A percentile compares a stretch with the other conserved stretches of the same genome.
phyloP scores from a whole-genome alignment of 2,329 filamentous ascomycete genomes.

The Penicillium sclerotiorum region DNA sequence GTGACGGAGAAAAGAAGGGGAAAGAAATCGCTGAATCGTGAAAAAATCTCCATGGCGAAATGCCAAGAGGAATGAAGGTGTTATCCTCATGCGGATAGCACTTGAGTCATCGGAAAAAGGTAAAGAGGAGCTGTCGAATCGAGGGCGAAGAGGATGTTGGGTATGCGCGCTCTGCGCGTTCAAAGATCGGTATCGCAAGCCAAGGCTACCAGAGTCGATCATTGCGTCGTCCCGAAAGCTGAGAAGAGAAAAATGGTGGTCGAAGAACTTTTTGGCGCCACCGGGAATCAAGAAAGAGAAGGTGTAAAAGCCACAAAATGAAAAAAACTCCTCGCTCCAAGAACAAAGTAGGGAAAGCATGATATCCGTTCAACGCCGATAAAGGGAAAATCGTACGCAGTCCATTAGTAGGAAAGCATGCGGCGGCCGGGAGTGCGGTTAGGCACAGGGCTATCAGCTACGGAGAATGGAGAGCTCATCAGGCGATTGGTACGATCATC shows the following conservation, averaged over 20 bases:
- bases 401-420: conserved; percentile 46
- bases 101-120: conserved; percentile 4
- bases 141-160: background rate
- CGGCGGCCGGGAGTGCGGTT: conserved; percentile 43
- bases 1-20: background rate
- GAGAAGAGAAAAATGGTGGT: conserved; percentile 20
- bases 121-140: conserved; percentile 4
- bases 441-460: conserved; percentile 37
- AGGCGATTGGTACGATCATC: conserved; percentile 32
- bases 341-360: conserved; percentile 20
- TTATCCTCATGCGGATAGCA: conserved; percentile 15
- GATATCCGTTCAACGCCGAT: conserved; percentile 18
- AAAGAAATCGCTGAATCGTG: conserved; percentile 16
- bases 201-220: conserved; percentile 13
- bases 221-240: conserved; percentile 17
- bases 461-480: conserved; percentile 41
- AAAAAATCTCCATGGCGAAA: conserved; percentile 10
- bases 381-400: conserved; percentile 8
- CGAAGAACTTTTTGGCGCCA: conserved; percentile 9
- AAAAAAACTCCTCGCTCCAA: conserved; percentile 31
- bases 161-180: conserved; percentile 14
- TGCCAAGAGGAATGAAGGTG: conserved; percentile 14
- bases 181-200: conserved; percentile 7
- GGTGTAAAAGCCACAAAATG: conserved; percentile 15
- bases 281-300: conserved; percentile 9